phyloP scores from a whole-genome alignment of 1,139 yeast species.

The Geotrichum cucujoidarum region DNA sequence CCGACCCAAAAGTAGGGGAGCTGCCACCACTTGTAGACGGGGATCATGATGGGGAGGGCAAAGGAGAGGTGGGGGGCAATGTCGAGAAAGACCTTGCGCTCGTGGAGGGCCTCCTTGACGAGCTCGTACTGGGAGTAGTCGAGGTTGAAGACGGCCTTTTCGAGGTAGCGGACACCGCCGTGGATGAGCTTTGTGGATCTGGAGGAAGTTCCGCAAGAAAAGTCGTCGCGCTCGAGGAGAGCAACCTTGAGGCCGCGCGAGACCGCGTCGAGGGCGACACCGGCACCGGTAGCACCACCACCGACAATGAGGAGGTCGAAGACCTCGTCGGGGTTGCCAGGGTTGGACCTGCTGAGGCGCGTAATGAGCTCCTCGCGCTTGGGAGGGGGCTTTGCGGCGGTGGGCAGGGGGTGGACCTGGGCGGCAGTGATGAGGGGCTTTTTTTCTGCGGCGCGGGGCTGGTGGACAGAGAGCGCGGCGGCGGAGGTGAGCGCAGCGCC shows the following conservation, averaged over 20 bases:
- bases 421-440: conserved; percentile 1
- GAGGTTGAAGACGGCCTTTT: conserved; percentile 81
- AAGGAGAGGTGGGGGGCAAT: conserved; percentile 91
- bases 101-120: conserved; percentile 90
- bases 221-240: conserved; percentile 79
- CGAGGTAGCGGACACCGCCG: conserved; percentile 94
- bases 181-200: conserved; percentile 97
- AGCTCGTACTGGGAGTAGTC: conserved; percentile 88
- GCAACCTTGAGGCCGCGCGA: conserved; percentile 89
- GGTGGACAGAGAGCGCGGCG: background rate
- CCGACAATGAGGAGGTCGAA: conserved; percentile 85
- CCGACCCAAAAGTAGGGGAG: conserved; percentile 92
- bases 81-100: conserved; percentile 80
- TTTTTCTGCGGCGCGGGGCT: background rate
- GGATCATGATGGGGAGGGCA: conserved; percentile 89
- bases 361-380: conserved; percentile 12
- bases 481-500: conserved; percentile 1
- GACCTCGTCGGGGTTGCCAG: conserved; percentile 19
- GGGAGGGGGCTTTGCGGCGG: conserved; percentile 15
- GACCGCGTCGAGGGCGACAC: conserved; percentile 88
- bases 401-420: conserved; percentile 9
- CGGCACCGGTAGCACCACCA: conserved; percentile 96
- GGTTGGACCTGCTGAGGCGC: conserved; percentile 9
- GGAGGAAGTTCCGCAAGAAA: conserved; percentile 88
- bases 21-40: conserved; percentile 95